Evolutionary conservation across 2,329 filamentous ascomycete genomes (phyloP).

Genomic region (Ascochyta viciae-villosae): DNA sequence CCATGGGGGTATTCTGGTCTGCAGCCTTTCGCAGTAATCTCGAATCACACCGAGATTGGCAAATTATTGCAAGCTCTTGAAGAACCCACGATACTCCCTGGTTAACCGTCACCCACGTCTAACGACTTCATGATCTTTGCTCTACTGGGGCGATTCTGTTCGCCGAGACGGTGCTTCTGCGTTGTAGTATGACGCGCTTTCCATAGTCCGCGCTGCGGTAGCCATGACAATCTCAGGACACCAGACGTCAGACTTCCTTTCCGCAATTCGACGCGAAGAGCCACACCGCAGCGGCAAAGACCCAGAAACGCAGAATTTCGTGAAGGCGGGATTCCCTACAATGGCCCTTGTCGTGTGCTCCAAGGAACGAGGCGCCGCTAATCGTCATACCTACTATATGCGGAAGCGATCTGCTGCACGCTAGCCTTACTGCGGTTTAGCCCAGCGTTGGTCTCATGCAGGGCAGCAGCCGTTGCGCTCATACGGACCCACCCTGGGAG

Average conservation of each 20-base stretch:
- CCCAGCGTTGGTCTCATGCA: conserved; percentile 19
- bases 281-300: conserved; percentile 7
- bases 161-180: neutral
- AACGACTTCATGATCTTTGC: too few species aligned
- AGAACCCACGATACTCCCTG: too few species aligned
- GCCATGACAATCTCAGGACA: neutral
- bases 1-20: conserved; percentile 1
- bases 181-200: conserved; percentile 4
- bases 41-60: conserved; percentile 2
- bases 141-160: neutral
- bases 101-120: too few species aligned
- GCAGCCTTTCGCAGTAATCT: neutral
- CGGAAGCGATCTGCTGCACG: conserved; percentile 10
- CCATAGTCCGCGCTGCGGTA: neutral
- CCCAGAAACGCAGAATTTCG: conserved; percentile 24
- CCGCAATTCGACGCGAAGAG: conserved; percentile 4
- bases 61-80: neutral
- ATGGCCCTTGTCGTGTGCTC: conserved; percentile 18
- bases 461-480: conserved; percentile 28
- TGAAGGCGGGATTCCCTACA: neutral
- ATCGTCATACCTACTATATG: conserved; percentile 25
- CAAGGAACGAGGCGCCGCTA: conserved; percentile 1
- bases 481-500: conserved; percentile 14
- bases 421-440: neutral
- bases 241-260: conserved; percentile 12